Evolutionary conservation across 148 eudicot genomes (phyloP).

Genomic region (Camellia lanceoleosa): DNA sequence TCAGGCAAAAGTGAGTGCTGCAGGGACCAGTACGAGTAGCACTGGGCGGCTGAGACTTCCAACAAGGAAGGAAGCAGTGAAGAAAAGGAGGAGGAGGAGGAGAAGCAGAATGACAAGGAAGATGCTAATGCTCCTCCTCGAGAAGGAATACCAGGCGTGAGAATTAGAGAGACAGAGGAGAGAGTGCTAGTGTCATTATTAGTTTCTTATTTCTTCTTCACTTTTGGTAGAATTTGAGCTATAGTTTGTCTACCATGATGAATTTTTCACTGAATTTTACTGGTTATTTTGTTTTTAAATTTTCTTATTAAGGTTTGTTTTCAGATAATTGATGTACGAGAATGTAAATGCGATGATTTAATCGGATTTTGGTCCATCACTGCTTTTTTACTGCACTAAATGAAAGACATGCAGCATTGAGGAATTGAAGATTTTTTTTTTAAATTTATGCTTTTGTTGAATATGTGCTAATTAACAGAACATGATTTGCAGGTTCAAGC

Average conservation of each 20-base stretch:
- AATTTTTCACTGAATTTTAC: conserved; percentile 4
- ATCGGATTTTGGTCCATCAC: not conserved
- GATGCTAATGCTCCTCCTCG: conserved; percentile 58
- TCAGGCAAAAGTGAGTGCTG: conserved; percentile 41
- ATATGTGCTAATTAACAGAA: too few relatives aligned
- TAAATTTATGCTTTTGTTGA: not conserved
- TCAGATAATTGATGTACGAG: conserved; percentile 20
- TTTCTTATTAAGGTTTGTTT: not conserved
- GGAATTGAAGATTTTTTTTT: not conserved
- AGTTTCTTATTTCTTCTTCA: not conserved
- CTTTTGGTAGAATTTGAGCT: conserved; percentile 18
- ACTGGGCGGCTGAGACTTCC: conserved; percentile 43
- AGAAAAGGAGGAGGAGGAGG: conserved; percentile 54
- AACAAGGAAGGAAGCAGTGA: conserved; percentile 35
- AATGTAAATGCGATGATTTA: conserved; percentile 22
- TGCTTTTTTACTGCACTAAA: conserved; percentile 6
- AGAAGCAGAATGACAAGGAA: conserved; percentile 49
- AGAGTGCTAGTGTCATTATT: not conserved
- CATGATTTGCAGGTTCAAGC: too few relatives aligned
- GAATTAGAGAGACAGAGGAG: conserved; percentile 24
- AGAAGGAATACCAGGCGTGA: conserved; percentile 75
- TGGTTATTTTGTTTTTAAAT: not conserved
- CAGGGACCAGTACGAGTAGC: conserved; percentile 15
- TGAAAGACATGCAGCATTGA: not conserved
- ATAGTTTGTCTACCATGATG: conserved; percentile 2